A percentile compares a stretch with the other conserved stretches of the same genome.
Conservation (phyloP, 768 basidiomycete species). For the Leccinellum rugosiceps region DNA sequence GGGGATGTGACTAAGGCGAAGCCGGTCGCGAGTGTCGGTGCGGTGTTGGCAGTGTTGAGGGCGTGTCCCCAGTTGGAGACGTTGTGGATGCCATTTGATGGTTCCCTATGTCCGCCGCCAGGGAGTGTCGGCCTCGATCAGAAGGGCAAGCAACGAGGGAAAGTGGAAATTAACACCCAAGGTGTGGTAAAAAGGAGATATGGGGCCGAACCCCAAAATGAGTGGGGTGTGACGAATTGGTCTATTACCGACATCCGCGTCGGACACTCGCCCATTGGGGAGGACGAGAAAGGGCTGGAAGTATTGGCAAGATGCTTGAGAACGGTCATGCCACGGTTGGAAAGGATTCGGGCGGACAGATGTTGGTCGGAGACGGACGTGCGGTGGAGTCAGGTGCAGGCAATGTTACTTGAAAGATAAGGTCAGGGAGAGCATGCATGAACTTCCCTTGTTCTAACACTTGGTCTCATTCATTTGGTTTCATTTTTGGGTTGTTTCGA, state of each 20-base stretch:
- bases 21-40: conserved; percentile 18
- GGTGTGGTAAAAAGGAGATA: not conserved
- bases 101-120: conserved; percentile 1
- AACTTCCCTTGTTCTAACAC: not conserved
- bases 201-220: not conserved
- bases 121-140: not conserved
- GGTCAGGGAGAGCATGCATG: not conserved
- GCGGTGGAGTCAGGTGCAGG: conserved; percentile 15
- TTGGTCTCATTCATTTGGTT: no score
- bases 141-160: not conserved
- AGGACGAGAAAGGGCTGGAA: conserved; percentile 3
- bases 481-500: not conserved
- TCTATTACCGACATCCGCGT: conserved; percentile 15
- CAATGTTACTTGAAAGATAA: conserved; percentile 5
- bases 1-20: conserved; percentile 14
- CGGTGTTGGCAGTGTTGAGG: conserved; percentile 19
- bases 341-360: conserved; percentile 13
- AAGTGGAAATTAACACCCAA: not conserved
- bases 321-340: conserved; percentile 23
- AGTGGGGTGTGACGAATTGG: conserved; percentile 20
- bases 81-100: conserved; percentile 24
- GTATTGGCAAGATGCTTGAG: conserved; percentile 16
- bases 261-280: conserved; percentile 23
- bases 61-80: conserved; percentile 18
- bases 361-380: conserved; percentile 11